Evolutionary conservation across 2,329 filamentous ascomycete genomes (phyloP).

Genomic region (Thielaviopsis ethacetica): DNA sequence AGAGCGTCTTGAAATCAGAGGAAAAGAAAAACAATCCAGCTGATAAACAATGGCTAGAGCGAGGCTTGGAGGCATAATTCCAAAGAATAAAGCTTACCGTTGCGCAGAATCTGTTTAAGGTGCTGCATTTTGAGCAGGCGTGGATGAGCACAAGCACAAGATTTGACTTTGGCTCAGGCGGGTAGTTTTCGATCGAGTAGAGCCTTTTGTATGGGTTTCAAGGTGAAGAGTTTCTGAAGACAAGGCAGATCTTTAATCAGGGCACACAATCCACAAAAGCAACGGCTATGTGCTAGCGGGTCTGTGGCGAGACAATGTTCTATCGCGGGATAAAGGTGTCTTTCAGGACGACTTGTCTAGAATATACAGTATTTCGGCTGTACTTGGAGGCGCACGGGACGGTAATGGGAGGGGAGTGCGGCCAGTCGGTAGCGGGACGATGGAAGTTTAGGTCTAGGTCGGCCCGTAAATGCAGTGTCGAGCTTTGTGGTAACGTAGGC

Average conservation of each 20-base stretch:
- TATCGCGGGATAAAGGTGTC: neutral
- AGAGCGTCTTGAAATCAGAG: neutral
- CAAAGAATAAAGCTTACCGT: slow-evolving; percentile 2
- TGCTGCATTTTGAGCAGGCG: slow-evolving; percentile 7
- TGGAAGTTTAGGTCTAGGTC: too few relatives aligned
- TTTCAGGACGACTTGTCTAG: neutral
- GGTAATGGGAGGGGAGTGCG: neutral
- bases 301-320: neutral
- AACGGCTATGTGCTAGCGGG: neutral
- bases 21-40: neutral
- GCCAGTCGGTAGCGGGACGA: neutral
- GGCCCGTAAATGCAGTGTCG: too few relatives aligned
- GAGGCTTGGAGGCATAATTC: neutral
- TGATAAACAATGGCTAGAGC: too few relatives aligned
- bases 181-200: neutral
- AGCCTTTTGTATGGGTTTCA: neutral
- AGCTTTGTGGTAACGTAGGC: too few relatives aligned
- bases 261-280: neutral
- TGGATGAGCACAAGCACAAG: neutral
- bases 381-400: neutral
- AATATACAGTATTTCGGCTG: neutral
- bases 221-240: neutral
- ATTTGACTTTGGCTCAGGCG: neutral
- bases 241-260: neutral
- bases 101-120: slow-evolving; percentile 11